phyloP scores from a whole-genome alignment of 2,329 filamentous ascomycete genomes.

The Dendrostoma leiphaemia region DNA sequence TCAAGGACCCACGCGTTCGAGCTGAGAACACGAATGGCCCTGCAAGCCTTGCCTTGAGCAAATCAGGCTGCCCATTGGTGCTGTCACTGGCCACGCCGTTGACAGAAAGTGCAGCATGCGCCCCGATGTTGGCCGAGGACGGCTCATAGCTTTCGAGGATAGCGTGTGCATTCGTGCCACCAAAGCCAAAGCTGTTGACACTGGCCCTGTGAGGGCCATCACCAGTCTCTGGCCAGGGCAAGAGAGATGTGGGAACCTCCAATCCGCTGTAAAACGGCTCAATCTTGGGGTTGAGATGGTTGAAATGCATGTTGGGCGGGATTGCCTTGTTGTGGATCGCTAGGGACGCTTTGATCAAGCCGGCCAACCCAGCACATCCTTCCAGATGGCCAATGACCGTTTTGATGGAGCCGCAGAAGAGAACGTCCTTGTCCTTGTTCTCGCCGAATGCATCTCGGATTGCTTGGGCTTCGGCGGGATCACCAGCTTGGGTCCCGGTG shows the following conservation, averaged over 20 bases:
- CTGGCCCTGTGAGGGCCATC: background rate
- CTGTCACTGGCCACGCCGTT: background rate
- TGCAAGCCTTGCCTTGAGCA: too few relatives aligned
- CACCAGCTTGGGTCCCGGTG: slow-evolving; percentile 30
- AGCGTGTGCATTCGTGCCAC: slow-evolving; percentile 6
- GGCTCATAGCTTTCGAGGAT: slow-evolving; percentile 5
- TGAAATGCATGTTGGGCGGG: slow-evolving; percentile 35
- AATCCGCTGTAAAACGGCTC: slow-evolving; percentile 26
- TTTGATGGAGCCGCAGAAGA: slow-evolving; percentile 22
- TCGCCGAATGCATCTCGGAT: slow-evolving; percentile 30
- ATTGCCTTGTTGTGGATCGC: slow-evolving; percentile 32
- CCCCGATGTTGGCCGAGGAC: too few relatives aligned
- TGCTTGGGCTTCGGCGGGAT: slow-evolving; percentile 24
- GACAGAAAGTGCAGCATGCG: too few relatives aligned
- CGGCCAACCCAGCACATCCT: slow-evolving; percentile 38
- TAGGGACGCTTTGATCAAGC: slow-evolving; percentile 35
- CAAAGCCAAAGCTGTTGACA: slow-evolving; percentile 23
- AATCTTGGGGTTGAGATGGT: slow-evolving; percentile 32
- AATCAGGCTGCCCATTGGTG: background rate
- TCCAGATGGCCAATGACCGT: slow-evolving; percentile 40
- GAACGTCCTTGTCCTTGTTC: too few relatives aligned
- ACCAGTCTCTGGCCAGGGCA: background rate
- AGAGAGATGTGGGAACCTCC: background rate
- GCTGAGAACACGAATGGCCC: too few relatives aligned
- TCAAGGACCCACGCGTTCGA: too few relatives aligned